These are phyloP conservation scores for Metschnikowia henanensis DNA, from an alignment of 805 yeast species.

Conservation along the genomic window DNA sequence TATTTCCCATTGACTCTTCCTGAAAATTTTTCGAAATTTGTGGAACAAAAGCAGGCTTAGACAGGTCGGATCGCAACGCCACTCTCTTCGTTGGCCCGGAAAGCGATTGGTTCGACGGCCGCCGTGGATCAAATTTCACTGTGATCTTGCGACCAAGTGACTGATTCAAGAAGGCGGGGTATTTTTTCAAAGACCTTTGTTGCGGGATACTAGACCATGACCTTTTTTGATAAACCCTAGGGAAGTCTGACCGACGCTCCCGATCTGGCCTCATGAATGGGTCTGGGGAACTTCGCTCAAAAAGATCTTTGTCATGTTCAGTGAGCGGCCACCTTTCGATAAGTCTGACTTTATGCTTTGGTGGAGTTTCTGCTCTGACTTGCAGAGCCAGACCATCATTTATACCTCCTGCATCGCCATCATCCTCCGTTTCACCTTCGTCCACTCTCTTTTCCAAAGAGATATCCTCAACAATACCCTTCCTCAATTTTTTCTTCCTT, in stretches of 20 bases:
- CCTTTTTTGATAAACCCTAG: neutral
- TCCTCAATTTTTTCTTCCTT: slow-evolving; percentile 6
- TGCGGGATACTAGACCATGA: slow-evolving; percentile 1
- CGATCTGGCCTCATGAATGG: neutral
- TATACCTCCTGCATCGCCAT: too few species aligned
- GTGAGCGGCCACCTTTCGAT: neutral
- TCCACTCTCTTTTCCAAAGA: slow-evolving; percentile 1
- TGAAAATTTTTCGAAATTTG: neutral
- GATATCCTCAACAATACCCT: slow-evolving; percentile 7
- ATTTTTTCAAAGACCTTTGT: neutral
- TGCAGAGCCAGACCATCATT: too few species aligned
- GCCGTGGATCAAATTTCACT: neutral
- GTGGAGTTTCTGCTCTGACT: neutral
- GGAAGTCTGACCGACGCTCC: neutral
- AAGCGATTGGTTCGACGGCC: neutral
- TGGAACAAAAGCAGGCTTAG: neutral
- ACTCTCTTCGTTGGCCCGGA: neutral
- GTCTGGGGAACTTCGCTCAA: neutral
- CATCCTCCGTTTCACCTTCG: neutral
- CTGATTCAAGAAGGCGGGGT: neutral
- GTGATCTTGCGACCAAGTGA: neutral
- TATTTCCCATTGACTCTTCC: neutral
- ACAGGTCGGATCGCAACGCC: neutral
- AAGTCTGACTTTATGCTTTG: too few species aligned
- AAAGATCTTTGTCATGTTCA: neutral